A percentile compares a stretch with the other conserved stretches of the same genome.
These are phyloP conservation scores for Ceratocystiopsis sp. DNA, from an alignment of 2,329 filamentous ascomycete genomes.

Conservation along the genomic window DNA sequence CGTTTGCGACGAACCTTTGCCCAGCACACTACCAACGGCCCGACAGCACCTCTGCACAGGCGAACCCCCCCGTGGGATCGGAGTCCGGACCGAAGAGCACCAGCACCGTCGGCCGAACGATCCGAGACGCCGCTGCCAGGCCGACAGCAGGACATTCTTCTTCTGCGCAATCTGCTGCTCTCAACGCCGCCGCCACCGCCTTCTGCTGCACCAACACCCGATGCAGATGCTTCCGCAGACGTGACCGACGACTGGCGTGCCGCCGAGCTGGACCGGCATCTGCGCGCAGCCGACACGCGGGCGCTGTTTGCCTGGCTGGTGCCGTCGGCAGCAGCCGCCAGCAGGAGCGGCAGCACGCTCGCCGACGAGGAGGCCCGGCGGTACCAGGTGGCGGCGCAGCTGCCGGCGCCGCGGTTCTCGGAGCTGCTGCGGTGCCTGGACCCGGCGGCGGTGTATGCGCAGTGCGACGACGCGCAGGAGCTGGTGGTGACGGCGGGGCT, in stretches of 20 bases:
- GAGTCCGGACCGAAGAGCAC: too few relatives aligned
- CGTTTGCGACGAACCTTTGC: too few relatives aligned
- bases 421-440: conserved; percentile 47
- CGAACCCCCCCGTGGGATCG: too few relatives aligned
- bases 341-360: too few relatives aligned
- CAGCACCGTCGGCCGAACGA: too few relatives aligned
- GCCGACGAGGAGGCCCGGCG: background rate
- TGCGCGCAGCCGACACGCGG: background rate
- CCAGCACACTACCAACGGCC: too few relatives aligned
- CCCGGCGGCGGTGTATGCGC: conserved; percentile 30
- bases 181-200: background rate
- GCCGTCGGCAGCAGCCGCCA: background rate
- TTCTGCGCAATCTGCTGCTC: conserved; percentile 1
- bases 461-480: conserved; percentile 30
- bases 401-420: conserved; percentile 42
- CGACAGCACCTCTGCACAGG: too few relatives aligned
- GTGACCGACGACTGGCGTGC: background rate
- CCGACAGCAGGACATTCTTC: background rate
- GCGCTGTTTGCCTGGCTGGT: conserved; percentile 2
- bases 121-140: too few relatives aligned
- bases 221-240: too few relatives aligned
- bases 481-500: conserved; percentile 22
- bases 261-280: background rate
- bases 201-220: too few relatives aligned
- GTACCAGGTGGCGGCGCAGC: conserved; percentile 13